These are phyloP conservation scores for Antarctomyces pellizariae DNA, from an alignment of 495 filamentous ascomycete genomes.

Conservation along the genomic window DNA sequence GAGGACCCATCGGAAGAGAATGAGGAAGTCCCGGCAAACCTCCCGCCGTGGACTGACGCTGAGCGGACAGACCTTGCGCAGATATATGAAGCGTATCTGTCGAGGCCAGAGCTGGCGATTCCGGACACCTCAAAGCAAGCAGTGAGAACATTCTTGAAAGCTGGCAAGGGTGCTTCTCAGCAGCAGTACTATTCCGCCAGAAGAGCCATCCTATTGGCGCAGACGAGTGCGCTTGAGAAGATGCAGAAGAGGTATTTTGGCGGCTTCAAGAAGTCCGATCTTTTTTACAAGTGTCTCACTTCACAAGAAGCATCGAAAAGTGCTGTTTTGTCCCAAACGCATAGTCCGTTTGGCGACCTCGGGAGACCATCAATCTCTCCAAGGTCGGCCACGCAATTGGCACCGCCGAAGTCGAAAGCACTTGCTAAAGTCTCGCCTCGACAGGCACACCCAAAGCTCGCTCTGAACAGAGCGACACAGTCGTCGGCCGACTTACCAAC, in stretches of 20 bases:
- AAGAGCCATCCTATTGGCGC: conserved; percentile 56
- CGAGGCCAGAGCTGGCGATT: conserved; percentile 57
- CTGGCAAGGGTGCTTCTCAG: conserved; percentile 47
- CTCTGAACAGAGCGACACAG: conserved; percentile 12
- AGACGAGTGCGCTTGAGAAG: conserved; percentile 60
- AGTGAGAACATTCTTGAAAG: conserved; percentile 57
- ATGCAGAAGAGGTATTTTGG: conserved; percentile 60
- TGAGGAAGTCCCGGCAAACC: conserved; percentile 40
- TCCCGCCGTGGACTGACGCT: conserved; percentile 52
- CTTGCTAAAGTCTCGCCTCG: conserved; percentile 10
- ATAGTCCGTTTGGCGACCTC: too few species aligned
- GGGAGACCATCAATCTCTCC: conserved; percentile 3
- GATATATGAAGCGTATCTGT: conserved; percentile 76
- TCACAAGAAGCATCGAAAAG: conserved; percentile 53
- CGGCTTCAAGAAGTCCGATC: conserved; percentile 71
- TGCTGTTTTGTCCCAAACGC: conserved; percentile 8
- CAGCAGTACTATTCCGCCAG: conserved; percentile 68
- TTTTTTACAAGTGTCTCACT: conserved; percentile 88
- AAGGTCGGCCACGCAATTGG: conserved; percentile 7
- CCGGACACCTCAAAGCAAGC: conserved; percentile 36
- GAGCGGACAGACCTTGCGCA: conserved; percentile 73
- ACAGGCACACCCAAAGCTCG: conserved; percentile 5
- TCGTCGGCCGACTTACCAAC: conserved; percentile 21
- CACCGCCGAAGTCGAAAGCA: conserved; percentile 15
- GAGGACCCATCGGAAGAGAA: conserved; percentile 47